Evolutionary conservation across 208 protist species (phyloP).

Genomic region (Acanthamoeba sp.): DNA sequence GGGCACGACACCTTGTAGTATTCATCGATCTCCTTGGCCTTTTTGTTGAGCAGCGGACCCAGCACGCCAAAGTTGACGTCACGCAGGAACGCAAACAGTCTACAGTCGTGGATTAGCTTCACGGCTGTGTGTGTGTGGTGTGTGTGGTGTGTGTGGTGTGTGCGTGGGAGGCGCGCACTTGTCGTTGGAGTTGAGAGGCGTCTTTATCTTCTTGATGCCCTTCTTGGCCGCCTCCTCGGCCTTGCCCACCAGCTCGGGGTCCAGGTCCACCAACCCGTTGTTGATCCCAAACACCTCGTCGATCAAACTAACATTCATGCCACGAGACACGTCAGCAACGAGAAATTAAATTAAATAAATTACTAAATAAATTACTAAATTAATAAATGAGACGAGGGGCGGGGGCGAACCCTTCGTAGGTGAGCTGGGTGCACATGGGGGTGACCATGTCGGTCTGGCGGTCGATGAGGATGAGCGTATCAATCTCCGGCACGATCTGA

Average conservation of each 20-base stretch:
- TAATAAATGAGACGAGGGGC: neutral
- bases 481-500: slow-evolving; percentile 83
- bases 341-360: neutral
- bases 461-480: slow-evolving; percentile 86
- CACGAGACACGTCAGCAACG: neutral
- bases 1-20: slow-evolving; percentile 83
- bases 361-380: no score
- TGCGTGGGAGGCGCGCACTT: neutral
- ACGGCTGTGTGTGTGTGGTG: neutral
- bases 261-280: slow-evolving; percentile 78
- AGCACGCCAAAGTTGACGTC: slow-evolving; percentile 85
- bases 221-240: slow-evolving; percentile 24
- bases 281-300: slow-evolving; percentile 88
- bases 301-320: slow-evolving; percentile 77
- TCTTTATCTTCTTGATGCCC: slow-evolving; percentile 69
- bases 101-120: neutral
- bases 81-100: slow-evolving; percentile 75
- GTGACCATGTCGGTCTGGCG: slow-evolving; percentile 85
- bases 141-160: neutral
- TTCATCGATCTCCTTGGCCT: slow-evolving; percentile 83
- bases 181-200: slow-evolving; percentile 86
- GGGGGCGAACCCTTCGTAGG: slow-evolving; percentile 86
- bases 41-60: slow-evolving; percentile 79
- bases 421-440: slow-evolving; percentile 89
- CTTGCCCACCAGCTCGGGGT: slow-evolving; percentile 56